These are phyloP conservation scores for Vitis hybrid DNA, from an alignment of 177 flowering plant genomes.

Conservation along the genomic window DNA sequence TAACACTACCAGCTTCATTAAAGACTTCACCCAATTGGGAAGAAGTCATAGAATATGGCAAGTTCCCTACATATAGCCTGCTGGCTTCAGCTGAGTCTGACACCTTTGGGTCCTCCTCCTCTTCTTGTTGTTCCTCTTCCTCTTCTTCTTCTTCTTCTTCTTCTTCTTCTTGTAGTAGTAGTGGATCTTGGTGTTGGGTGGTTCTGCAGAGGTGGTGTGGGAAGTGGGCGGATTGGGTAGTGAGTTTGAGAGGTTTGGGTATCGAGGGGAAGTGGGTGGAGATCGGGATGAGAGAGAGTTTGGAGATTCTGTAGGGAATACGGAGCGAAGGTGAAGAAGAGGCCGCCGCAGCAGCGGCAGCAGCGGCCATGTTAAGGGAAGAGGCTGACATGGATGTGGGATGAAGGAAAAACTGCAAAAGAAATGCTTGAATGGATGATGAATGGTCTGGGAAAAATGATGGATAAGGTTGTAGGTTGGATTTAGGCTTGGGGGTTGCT, in stretches of 20 bases:
- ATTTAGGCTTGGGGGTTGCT: background rate
- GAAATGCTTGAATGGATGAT: too few relatives aligned
- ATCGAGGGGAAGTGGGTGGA: slow-evolving; percentile 14
- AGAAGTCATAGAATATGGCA: slow-evolving; percentile 74
- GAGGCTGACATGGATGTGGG: slow-evolving; percentile 26
- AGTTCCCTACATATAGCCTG: slow-evolving; percentile 80
- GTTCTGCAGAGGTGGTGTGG: slow-evolving; percentile 4
- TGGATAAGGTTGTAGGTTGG: background rate
- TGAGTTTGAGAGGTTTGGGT: slow-evolving; percentile 25
- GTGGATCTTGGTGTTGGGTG: slow-evolving; percentile 16
- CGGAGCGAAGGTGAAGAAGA: slow-evolving; percentile 21
- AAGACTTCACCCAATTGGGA: slow-evolving; percentile 62
- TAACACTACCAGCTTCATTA: slow-evolving; percentile 69
- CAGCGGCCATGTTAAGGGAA: slow-evolving; percentile 34
- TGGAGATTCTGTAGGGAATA: slow-evolving; percentile 18
- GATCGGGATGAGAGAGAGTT: slow-evolving; percentile 12
- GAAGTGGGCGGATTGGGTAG: slow-evolving; percentile 10
- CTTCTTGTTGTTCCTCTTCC: slow-evolving; percentile 27
- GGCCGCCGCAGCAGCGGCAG: slow-evolving; percentile 13
- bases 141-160: slow-evolving; percentile 19
- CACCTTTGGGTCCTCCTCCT: slow-evolving; percentile 9
- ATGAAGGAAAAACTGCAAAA: background rate
- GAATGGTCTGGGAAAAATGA: background rate
- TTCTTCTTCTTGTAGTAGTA: slow-evolving; percentile 26
- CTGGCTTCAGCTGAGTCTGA: slow-evolving; percentile 24